Conservation (phyloP, 116 monocot genomes). For the Trichopus zeylanicus region DNA sequence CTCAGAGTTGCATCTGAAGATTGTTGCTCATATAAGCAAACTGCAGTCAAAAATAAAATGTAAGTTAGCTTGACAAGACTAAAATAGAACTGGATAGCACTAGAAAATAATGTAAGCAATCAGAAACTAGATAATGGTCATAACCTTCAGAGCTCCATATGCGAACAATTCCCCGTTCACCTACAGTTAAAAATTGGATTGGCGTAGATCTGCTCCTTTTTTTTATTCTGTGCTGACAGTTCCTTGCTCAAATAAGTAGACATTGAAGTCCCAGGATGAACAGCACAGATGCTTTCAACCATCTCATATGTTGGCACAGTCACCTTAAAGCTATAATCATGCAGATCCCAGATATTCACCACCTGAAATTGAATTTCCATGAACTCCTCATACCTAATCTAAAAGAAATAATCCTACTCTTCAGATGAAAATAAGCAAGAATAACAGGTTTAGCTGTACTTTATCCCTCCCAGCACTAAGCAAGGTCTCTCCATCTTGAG, state of each 20-base stretch:
- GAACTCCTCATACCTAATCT: background rate
- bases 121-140: background rate
- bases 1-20: conserved; percentile 54
- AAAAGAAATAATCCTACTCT: background rate
- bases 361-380: conserved; percentile 42
- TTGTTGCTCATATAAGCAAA: conserved; percentile 73
- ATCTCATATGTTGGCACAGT: conserved; percentile 77
- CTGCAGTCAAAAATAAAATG: conserved; percentile 23
- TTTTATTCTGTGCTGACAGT: conserved; percentile 14
- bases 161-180: conserved; percentile 76
- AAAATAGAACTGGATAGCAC: background rate
- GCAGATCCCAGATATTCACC: conserved; percentile 80
- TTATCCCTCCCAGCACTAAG: conserved; percentile 80
- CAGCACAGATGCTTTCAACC: conserved; percentile 59
- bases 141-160: conserved; percentile 83
- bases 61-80: background rate
- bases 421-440: background rate
- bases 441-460: conserved; percentile 19
- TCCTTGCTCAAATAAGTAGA: conserved; percentile 30
- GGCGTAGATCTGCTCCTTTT: conserved; percentile 8
- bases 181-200: conserved; percentile 74
- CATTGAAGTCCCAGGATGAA: conserved; percentile 35
- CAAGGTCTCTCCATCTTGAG: conserved; percentile 58
- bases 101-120: too few relatives aligned
- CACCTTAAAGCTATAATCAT: conserved; percentile 45